Conservation (phyloP, 2,329 filamentous ascomycete species). For the Didymella pomorum region DNA sequence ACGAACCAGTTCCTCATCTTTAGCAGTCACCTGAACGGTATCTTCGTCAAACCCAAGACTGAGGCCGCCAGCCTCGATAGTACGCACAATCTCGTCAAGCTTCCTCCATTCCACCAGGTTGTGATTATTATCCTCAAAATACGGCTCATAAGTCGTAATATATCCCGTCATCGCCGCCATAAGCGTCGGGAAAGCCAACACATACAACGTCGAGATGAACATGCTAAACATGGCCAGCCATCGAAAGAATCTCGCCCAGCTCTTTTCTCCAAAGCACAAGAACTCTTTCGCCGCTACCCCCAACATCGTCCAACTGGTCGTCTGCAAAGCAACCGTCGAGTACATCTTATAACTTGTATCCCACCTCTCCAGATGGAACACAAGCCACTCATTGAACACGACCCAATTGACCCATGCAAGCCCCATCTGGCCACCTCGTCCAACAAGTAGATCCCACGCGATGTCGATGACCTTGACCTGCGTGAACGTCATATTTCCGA, state of each 20-base stretch:
- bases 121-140: conserved; percentile 34
- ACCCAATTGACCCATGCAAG: conserved; percentile 47
- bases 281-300: conserved; percentile 44
- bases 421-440: conserved; percentile 47
- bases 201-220: conserved; percentile 44
- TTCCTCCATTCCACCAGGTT: conserved; percentile 40
- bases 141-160: conserved; percentile 41
- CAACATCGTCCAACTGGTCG: conserved; percentile 41
- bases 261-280: conserved; percentile 31
- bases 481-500: conserved; percentile 46
- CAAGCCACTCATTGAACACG: conserved; percentile 50
- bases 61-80: conserved; percentile 30
- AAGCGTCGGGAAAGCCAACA: conserved; percentile 49
- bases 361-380: conserved; percentile 48
- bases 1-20: conserved; percentile 21
- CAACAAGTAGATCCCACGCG: conserved; percentile 50
- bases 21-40: conserved; percentile 20
- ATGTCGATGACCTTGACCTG: conserved; percentile 51
- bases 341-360: conserved; percentile 44
- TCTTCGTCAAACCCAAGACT: conserved; percentile 27
- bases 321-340: conserved; percentile 38
- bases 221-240: conserved; percentile 45
- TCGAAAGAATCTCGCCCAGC: conserved; percentile 40
- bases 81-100: conserved; percentile 21
- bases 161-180: conserved; percentile 53